Base-by-base conservation (phyloP, 768 basidiomycete genomes). In the Cystofilobasidium macerans region DNA sequence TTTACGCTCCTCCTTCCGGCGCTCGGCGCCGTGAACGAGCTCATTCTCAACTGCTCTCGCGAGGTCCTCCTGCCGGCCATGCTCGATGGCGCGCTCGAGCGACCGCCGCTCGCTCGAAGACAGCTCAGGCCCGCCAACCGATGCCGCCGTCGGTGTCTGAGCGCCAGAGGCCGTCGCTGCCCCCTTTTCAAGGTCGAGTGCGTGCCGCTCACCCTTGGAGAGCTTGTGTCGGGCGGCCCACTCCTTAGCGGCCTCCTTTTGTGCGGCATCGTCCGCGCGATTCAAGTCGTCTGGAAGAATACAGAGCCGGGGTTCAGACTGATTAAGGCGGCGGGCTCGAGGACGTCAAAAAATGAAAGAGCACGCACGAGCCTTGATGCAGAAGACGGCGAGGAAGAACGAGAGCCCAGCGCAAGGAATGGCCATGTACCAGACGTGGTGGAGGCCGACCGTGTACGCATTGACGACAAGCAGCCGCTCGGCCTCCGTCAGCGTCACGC, bases 381-480 rank as follows among this genome's bases (percentile, higher is more conserved):
- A 84, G 79, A 86, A 81, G 16, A 85, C 72, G 65, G 82, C 81
- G 22, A 82, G 75, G 33, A 84, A 71, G n/a, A 81, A 80, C 5
- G 83, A 84, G 1, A 82, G 63, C 0, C 79, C 81, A 7, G 82
- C 80, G 36, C 85, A 73, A 2, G 78, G 77, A 1, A 83, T 82
- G 67, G 86, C 82, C 65, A 87, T 77, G 43, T 84, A 78, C 75
- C 86, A 88, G 2, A 86, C 77, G 4, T 77, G 72, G 45, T 78
- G 74, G 74, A 87, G 84, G 2, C 86, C 86, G 22, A 72, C 73
- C 26, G 80, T 82, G 74, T 82, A 84, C 0, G 81, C 84, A 12
- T 77, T 65, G 11, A 86, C 76, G 56, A 83, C 80, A 24, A 76
- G 74, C 1, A 66, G 68, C 1, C 81, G 81, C 30, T 76, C 72